phyloP scores from a whole-genome alignment of 2,329 filamentous ascomycete species.

The Diaporthe aspalathi region DNA sequence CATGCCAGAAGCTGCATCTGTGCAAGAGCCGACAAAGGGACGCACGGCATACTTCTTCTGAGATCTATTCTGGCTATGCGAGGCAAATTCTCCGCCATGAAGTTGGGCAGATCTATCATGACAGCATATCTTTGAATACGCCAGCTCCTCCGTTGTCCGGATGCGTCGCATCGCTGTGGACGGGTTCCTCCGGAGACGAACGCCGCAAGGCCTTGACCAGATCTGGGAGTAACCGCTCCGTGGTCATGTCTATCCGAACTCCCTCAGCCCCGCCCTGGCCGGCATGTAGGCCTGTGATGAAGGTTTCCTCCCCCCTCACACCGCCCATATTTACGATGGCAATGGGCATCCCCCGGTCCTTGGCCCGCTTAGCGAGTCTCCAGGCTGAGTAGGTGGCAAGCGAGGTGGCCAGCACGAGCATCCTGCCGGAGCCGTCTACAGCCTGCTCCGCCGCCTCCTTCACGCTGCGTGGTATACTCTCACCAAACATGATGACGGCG shows the following conservation, averaged over 20 bases:
- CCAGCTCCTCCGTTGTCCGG: slow-evolving; percentile 46
- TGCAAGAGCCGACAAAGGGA: slow-evolving; percentile 43
- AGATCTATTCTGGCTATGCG: slow-evolving; percentile 42
- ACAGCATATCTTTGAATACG: slow-evolving; percentile 71
- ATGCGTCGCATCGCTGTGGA: slow-evolving; percentile 33
- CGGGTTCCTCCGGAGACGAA: slow-evolving; percentile 33
- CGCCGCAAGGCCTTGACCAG: slow-evolving; percentile 64
- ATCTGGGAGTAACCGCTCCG: slow-evolving; percentile 67
- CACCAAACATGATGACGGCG: slow-evolving; percentile 95
- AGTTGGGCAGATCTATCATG: slow-evolving; percentile 51
- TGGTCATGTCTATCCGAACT: slow-evolving; percentile 68
- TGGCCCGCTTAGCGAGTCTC: slow-evolving; percentile 85
- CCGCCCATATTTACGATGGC: slow-evolving; percentile 91
- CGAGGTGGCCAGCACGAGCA: slow-evolving; percentile 88
- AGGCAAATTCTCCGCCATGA: slow-evolving; percentile 36
- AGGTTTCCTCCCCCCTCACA: slow-evolving; percentile 80
- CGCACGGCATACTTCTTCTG: slow-evolving; percentile 64
- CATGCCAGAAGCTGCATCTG: slow-evolving; percentile 40
- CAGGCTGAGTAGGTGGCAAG: slow-evolving; percentile 96
- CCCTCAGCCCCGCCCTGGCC: slow-evolving; percentile 62
- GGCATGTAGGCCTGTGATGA: slow-evolving; percentile 70
- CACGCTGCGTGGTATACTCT: slow-evolving; percentile 77
- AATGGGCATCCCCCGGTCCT: slow-evolving; percentile 85
- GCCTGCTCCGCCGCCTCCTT: slow-evolving; percentile 83
- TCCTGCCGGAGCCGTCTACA: slow-evolving; percentile 78